Percentiles rank a stretch among this genome's conserved stretches.
Conservation (phyloP, 495 filamentous ascomycete genomes). For the Penicillium herquei region DNA sequence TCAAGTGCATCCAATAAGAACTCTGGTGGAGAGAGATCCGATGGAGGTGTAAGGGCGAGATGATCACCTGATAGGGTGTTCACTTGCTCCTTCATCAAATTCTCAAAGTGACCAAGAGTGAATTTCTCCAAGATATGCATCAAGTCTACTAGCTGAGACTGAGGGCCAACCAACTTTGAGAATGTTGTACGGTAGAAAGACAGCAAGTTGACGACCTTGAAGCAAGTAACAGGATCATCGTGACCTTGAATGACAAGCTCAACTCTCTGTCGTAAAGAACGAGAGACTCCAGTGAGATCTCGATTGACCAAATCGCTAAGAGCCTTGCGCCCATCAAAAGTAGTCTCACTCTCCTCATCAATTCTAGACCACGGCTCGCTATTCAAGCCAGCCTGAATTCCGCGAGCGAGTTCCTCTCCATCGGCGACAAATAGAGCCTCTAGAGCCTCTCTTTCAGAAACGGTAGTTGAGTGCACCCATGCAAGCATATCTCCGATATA, state of each 20-base stretch:
- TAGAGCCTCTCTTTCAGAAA: conserved; percentile 89
- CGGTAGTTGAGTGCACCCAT: conserved; percentile 91
- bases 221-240: conserved; percentile 83
- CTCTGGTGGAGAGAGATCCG: conserved; percentile 73
- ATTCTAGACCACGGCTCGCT: conserved; percentile 80
- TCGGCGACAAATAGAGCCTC: conserved; percentile 89
- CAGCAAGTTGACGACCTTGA: conserved; percentile 84
- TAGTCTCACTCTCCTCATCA: conserved; percentile 56
- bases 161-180: conserved; percentile 67
- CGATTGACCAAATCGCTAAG: conserved; percentile 87
- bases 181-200: conserved; percentile 89
- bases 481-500: conserved; percentile 98
- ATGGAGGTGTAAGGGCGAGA: conserved; percentile 47
- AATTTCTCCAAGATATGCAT: conserved; percentile 68
- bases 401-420: conserved; percentile 84
- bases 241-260: conserved; percentile 91
- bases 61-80: conserved; percentile 68
- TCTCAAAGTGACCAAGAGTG: conserved; percentile 79
- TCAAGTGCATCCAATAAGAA: conserved; percentile 82
- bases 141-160: conserved; percentile 67
- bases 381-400: conserved; percentile 79
- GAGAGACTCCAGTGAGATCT: conserved; percentile 74
- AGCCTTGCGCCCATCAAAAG: conserved; percentile 80
- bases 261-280: conserved; percentile 75
- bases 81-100: conserved; percentile 74